phyloP scores from a whole-genome alignment of 768 basidiomycete species.

The Sarcodon sp. region DNA sequence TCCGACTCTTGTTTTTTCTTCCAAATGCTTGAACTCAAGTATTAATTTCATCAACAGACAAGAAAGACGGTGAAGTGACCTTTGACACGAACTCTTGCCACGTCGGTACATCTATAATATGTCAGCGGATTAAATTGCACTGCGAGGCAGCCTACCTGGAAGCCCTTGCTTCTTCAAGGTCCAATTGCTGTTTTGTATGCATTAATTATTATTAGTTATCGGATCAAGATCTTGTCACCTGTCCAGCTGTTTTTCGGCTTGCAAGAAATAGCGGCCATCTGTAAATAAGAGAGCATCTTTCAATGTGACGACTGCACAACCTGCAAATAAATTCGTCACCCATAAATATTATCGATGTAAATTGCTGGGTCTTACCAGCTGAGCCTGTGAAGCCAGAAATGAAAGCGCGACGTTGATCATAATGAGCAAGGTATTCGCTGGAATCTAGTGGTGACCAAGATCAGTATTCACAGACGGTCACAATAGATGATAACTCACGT shows the following conservation, averaged over 20 bases:
- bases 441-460: slow-evolving; percentile 37
- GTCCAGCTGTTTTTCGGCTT: slow-evolving; percentile 86
- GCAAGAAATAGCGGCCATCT: slow-evolving; percentile 91
- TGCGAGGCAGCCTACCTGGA: slow-evolving; percentile 35
- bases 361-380: slow-evolving; percentile 47
- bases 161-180: slow-evolving; percentile 86
- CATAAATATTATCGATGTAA: neutral
- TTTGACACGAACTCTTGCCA: slow-evolving; percentile 84
- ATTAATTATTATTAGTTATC: neutral
- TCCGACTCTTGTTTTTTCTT: slow-evolving; percentile 52
- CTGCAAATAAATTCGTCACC: slow-evolving; percentile 18
- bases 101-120: slow-evolving; percentile 58
- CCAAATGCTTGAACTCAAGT: slow-evolving; percentile 35
- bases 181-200: slow-evolving; percentile 60
- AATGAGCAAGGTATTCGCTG: slow-evolving; percentile 81
- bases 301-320: slow-evolving; percentile 64
- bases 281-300: slow-evolving; percentile 78
- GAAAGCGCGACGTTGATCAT: slow-evolving; percentile 74
- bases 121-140: slow-evolving; percentile 4
- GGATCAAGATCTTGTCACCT: slow-evolving; percentile 28
- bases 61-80: slow-evolving; percentile 20
- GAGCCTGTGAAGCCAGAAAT: slow-evolving; percentile 94
- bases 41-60: neutral
- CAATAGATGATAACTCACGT: slow-evolving; percentile 29
- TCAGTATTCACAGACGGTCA: slow-evolving; percentile 1